A percentile compares a stretch with the other conserved stretches of the same genome.
Conservation (phyloP, 2,329 filamentous ascomycete species). For the Aspergillus pseudoglaucus region DNA sequence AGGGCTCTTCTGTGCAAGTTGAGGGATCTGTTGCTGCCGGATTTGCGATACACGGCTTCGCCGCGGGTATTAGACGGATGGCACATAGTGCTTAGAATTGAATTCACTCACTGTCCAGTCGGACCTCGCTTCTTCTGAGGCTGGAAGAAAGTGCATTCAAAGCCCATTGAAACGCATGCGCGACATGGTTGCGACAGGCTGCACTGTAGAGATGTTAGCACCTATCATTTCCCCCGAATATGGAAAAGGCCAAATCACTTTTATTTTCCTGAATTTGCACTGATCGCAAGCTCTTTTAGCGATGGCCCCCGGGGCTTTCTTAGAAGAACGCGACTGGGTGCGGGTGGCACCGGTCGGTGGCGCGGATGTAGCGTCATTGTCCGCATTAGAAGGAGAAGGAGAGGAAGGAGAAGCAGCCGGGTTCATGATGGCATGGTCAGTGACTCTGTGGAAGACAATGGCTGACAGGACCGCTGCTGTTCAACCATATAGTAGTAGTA, state of each 20-base stretch:
- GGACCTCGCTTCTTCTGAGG: slow-evolving; percentile 39
- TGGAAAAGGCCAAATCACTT: slow-evolving; percentile 15
- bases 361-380: slow-evolving; percentile 11
- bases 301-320: slow-evolving; percentile 12
- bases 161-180: slow-evolving; percentile 32
- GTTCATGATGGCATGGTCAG: slow-evolving; percentile 21
- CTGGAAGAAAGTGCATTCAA: slow-evolving; percentile 37
- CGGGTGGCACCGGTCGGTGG: slow-evolving; percentile 18
- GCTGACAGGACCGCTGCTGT: background rate
- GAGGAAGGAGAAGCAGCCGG: slow-evolving; percentile 1
- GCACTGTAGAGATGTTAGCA: slow-evolving; percentile 21
- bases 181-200: slow-evolving; percentile 35
- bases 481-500: background rate
- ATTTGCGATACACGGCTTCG: slow-evolving; percentile 33
- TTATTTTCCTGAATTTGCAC: slow-evolving; percentile 36
- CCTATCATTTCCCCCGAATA: background rate
- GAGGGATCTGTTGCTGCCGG: slow-evolving; percentile 26
- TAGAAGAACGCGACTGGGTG: slow-evolving; percentile 18
- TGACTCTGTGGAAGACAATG: background rate
- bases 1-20: slow-evolving; percentile 12
- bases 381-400: background rate
- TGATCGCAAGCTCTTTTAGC: slow-evolving; percentile 37
- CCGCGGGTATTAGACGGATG: background rate
- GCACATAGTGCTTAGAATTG: background rate
- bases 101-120: slow-evolving; percentile 28